Conservation (phyloP, 140 eudicot genomes). For the Bidens hawaiensis region DNA sequence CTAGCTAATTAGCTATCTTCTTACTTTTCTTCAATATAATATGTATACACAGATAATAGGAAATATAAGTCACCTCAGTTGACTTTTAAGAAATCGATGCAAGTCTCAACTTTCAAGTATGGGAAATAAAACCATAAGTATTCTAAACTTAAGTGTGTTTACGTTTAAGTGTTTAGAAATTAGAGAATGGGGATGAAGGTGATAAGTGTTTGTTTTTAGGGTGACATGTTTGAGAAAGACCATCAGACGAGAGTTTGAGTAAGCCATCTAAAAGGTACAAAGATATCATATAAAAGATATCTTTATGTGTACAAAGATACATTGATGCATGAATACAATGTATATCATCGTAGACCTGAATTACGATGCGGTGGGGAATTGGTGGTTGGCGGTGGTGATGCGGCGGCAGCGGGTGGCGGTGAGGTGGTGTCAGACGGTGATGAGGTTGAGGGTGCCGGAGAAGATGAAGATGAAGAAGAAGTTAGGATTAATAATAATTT, state of each 20-base stretch:
- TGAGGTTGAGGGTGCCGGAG: no score
- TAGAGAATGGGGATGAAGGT: neutral
- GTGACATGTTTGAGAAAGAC: neutral
- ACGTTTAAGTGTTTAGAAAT: neutral
- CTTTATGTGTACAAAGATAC: neutral
- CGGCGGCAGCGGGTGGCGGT: no score
- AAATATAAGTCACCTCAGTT: neutral
- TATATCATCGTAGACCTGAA: neutral
- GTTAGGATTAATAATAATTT: no score
- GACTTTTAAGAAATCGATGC: neutral
- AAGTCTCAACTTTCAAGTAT: no score
- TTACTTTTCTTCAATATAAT: neutral
- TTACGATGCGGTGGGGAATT: no score
- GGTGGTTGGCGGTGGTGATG: no score
- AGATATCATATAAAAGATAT: neutral
- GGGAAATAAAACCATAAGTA: neutral
- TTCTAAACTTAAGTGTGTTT: neutral
- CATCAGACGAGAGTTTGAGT: neutral
- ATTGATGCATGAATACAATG: conserved; percentile 2
- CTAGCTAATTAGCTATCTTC: neutral
- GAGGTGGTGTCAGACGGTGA: no score
- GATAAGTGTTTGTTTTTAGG: neutral
- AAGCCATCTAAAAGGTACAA: neutral
- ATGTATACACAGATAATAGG: no score
- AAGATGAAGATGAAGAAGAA: no score